These are phyloP conservation scores for Aspergillus pseudoviridinutans DNA, from an alignment of 2,329 filamentous ascomycete species.

Conservation along the genomic window DNA sequence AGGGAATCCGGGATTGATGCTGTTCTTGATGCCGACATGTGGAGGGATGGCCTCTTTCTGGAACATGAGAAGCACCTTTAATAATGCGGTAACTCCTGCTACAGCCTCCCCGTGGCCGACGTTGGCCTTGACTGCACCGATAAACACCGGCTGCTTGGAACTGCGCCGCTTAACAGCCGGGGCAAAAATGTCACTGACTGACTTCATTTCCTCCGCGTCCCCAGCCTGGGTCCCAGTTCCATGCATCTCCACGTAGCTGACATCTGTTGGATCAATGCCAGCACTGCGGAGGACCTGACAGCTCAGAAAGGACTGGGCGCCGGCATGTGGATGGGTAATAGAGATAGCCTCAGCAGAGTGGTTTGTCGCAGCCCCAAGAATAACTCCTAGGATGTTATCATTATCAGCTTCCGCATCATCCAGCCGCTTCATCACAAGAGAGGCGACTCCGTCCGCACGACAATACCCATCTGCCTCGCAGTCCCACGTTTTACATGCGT, in stretches of 20 bases:
- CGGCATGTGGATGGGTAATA: conserved; percentile 42
- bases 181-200: conserved; percentile 40
- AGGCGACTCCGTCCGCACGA: conserved; percentile 48
- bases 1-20: conserved; percentile 30
- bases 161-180: conserved; percentile 57
- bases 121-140: conserved; percentile 33
- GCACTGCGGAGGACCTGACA: conserved; percentile 35
- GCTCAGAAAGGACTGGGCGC: conserved; percentile 35
- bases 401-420: conserved; percentile 50
- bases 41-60: conserved; percentile 61
- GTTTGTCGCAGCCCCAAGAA: conserved; percentile 34
- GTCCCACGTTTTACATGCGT: conserved; percentile 48
- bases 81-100: conserved; percentile 38
- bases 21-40: conserved; percentile 63
- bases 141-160: conserved; percentile 21
- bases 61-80: conserved; percentile 64
- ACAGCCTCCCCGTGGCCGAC: conserved; percentile 46
- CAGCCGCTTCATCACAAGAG: conserved; percentile 50
- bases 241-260: conserved; percentile 39
- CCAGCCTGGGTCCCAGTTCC: conserved; percentile 39
- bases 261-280: conserved; percentile 34
- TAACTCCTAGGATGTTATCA: conserved; percentile 40
- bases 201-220: conserved; percentile 36
- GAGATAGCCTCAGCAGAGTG: conserved; percentile 36
- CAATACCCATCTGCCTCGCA: conserved; percentile 52